Evolutionary conservation across 106 monocot genomes (phyloP), one percentile per base, ranked within the genome.

Genomic region (Alisma plantagoaquatica): DNA sequence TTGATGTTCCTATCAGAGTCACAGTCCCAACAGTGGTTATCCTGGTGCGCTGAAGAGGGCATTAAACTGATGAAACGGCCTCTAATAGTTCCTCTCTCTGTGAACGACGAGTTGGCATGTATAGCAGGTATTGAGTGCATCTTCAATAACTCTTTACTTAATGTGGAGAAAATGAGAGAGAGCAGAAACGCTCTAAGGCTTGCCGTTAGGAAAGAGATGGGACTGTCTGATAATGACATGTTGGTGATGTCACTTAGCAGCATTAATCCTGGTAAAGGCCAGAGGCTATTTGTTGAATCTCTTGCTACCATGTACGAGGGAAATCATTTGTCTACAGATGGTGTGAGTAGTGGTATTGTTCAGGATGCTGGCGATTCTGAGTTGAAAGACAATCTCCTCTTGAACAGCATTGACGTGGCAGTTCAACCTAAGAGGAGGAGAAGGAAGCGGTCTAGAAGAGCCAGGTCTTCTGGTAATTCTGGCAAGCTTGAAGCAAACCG

Each of bases 71-170:
- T 57, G 43, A 51, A 64, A 43, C 43, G 77, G 27, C 92, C 92
- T 41, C 54, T 59, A 60, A 14, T 74, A 48, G 79, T 92, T 49
- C 82, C 92, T 72, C 82, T 92, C 46, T 92, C 92, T 46, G 74
- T 92, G 35, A 92, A 79, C 52, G 92, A 92, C 68, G 92, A 92
- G 52, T 48, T 92, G 29, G 86, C 86, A 27, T 86, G 76, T 74
- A 76, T 73, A 29, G 92, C 92, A 27, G 92, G 92, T 32, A 66
- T 92, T 51, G 76, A 72, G 20, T 79, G 65, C 65, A 86, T 79
- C 25, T 66, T 83, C 5, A 92, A 92, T 60, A 73, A 68, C 41
- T 70, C 71, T 63, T 52, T 54, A 29, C 70, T 62, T 62, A 92
- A 50, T 56, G 65, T 67, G 42, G 79, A 83, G 43, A 87, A 62